phyloP scores from a whole-genome alignment of 352 stramenopile genomes.

The Phytophthora gonapodyides region DNA sequence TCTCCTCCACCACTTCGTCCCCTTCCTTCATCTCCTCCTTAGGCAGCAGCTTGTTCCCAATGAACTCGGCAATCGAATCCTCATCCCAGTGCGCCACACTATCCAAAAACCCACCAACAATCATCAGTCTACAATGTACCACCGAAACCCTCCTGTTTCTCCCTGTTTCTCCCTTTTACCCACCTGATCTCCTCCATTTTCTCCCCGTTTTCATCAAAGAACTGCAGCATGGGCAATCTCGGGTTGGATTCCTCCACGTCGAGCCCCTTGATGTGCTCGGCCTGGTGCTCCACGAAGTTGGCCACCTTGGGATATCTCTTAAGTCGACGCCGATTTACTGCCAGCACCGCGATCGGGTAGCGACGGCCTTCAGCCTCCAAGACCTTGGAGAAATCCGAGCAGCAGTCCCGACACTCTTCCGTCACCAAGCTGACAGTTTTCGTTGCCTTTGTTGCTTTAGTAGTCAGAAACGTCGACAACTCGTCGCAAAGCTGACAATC shows the following conservation, averaged over 20 bases:
- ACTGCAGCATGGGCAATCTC: slow-evolving; percentile 62
- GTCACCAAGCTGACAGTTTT: slow-evolving; percentile 19
- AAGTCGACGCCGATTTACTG: slow-evolving; percentile 58
- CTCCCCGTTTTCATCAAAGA: slow-evolving; percentile 55
- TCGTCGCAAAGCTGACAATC: slow-evolving; percentile 66
- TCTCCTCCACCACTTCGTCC: slow-evolving; percentile 12
- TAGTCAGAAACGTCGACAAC: slow-evolving; percentile 41
- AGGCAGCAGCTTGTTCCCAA: slow-evolving; percentile 58
- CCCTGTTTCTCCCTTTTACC: not conserved
- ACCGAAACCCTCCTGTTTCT: not conserved
- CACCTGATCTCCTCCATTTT: slow-evolving; percentile 74
- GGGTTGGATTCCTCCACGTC: slow-evolving; percentile 55
- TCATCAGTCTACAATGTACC: not conserved
- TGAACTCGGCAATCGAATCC: slow-evolving; percentile 74
- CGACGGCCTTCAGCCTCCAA: slow-evolving; percentile 39
- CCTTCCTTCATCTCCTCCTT: slow-evolving; percentile 21
- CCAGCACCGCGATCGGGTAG: slow-evolving; percentile 54
- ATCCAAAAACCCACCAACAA: slow-evolving; percentile 12
- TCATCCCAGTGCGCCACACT: slow-evolving; percentile 80
- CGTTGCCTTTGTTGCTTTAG: slow-evolving; percentile 4
- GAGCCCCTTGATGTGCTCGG: slow-evolving; percentile 45
- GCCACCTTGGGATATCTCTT: slow-evolving; percentile 68
- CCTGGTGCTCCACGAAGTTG: slow-evolving; percentile 66
- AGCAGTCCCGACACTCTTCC: slow-evolving; percentile 54
- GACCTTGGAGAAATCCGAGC: slow-evolving; percentile 45